Evolutionary conservation across 208 protist species (phyloP).

Genomic region (Leishmania mexicana): DNA sequence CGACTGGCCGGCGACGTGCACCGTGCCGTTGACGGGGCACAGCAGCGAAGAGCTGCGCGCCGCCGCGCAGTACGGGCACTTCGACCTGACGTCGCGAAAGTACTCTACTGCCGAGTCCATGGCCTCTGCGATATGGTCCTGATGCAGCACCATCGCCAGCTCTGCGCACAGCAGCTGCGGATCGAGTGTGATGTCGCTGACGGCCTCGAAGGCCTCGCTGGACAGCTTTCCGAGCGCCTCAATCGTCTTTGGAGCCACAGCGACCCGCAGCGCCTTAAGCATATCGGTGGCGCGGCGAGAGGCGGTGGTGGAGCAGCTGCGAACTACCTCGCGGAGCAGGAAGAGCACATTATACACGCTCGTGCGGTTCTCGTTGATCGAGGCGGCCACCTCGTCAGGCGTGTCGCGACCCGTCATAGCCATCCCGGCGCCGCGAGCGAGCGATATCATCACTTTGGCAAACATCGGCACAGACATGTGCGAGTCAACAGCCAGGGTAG

Average conservation of each 20-base stretch:
- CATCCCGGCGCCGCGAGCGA: slow-evolving; percentile 81
- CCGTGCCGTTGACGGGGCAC: slow-evolving; percentile 78
- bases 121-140: slow-evolving; percentile 81
- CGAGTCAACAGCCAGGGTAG: slow-evolving; percentile 79
- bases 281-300: slow-evolving; percentile 80
- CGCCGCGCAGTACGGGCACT: slow-evolving; percentile 79
- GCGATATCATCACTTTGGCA: slow-evolving; percentile 84
- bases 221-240: slow-evolving; percentile 87
- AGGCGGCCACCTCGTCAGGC: slow-evolving; percentile 73
- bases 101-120: slow-evolving; percentile 81
- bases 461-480: slow-evolving; percentile 91
- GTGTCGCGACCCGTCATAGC: slow-evolving; percentile 82
- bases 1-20: slow-evolving; percentile 76
- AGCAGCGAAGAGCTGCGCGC: slow-evolving; percentile 62
- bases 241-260: slow-evolving; percentile 78
- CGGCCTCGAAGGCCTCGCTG: slow-evolving; percentile 69
- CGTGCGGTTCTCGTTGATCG: slow-evolving; percentile 58
- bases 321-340: slow-evolving; percentile 84
- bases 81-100: slow-evolving; percentile 71
- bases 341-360: slow-evolving; percentile 93
- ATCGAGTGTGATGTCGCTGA: slow-evolving; percentile 65
- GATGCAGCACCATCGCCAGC: slow-evolving; percentile 90
- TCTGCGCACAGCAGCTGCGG: slow-evolving; percentile 91
- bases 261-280: slow-evolving; percentile 81
- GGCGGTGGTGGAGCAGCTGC: slow-evolving; percentile 78